These are phyloP conservation scores for Sanguinoderma infundibulare DNA, from an alignment of 1,284 basidiomycete species.

Conservation along the genomic window DNA sequence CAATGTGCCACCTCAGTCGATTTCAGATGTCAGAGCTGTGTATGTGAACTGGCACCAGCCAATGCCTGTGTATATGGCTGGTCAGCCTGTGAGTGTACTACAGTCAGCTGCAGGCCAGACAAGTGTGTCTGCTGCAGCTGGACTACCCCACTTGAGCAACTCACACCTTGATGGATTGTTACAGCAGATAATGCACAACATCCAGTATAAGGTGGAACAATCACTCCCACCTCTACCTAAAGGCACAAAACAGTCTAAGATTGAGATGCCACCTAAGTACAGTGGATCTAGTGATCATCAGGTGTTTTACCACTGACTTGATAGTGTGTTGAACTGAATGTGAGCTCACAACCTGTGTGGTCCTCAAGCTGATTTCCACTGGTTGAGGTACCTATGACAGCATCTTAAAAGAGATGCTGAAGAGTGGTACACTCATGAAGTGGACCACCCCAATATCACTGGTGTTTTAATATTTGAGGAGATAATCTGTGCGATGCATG, in stretches of 20 bases:
- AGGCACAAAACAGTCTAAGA: slow-evolving; percentile 4
- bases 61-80: background rate
- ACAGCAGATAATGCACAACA: background rate
- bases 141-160: too few relatives aligned
- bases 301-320: background rate
- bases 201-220: background rate
- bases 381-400: background rate
- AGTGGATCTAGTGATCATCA: background rate
- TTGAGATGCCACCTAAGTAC: slow-evolving; percentile 1
- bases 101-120: background rate
- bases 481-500: slow-evolving; percentile 4
- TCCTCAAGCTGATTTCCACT: background rate
- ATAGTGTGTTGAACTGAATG: background rate
- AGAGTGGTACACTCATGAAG: background rate
- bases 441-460: background rate
- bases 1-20: background rate
- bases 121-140: too few relatives aligned
- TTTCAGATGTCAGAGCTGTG: background rate
- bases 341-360: slow-evolving; percentile 4
- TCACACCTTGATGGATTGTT: background rate
- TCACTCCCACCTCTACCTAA: background rate
- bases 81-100: background rate
- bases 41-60: background rate
- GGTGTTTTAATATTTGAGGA: background rate
- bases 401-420: background rate